A percentile compares a stretch with the other conserved stretches of the same genome.
These are phyloP conservation scores for Penicillium glabrum DNA, from an alignment of 2,329 filamentous ascomycete species.

Conservation along the genomic window DNA sequence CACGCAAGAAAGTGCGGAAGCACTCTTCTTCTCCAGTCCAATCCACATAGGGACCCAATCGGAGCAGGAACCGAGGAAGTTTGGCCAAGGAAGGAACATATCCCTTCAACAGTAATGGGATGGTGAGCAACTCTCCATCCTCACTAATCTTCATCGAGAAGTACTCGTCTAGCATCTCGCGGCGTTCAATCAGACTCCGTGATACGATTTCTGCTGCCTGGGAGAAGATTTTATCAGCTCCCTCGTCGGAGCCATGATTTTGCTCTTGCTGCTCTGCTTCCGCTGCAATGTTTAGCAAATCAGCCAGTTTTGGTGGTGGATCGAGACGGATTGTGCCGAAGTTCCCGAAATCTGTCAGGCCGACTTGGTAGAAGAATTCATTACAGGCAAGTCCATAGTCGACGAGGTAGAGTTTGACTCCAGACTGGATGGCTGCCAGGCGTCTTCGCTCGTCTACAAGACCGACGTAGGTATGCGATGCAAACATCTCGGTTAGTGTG, in stretches of 20 bases:
- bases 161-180: conserved; percentile 89
- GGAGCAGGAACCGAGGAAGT: conserved; percentile 81
- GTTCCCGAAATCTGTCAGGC: conserved; percentile 92
- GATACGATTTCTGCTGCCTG: conserved; percentile 66
- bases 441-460: conserved; percentile 84
- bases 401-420: conserved; percentile 86
- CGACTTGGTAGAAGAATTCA: conserved; percentile 95
- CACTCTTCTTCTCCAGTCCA: conserved; percentile 85
- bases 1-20: conserved; percentile 79
- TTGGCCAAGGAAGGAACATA: conserved; percentile 86
- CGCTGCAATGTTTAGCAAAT: conserved; percentile 71
- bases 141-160: conserved; percentile 82
- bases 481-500: conserved; percentile 82
- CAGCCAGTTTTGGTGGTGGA: conserved; percentile 69
- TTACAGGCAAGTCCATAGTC: conserved; percentile 86
- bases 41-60: conserved; percentile 82
- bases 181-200: conserved; percentile 68
- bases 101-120: conserved; percentile 84
- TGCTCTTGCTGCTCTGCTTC: conserved; percentile 63
- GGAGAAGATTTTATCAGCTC: conserved; percentile 57
- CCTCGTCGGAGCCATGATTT: conserved; percentile 15
- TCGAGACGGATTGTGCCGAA: conserved; percentile 82
- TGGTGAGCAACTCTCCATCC: conserved; percentile 71
- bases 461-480: conserved; percentile 88
- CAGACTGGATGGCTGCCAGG: conserved; percentile 88